phyloP scores from a whole-genome alignment of 805 yeast species.

The Metschnikowia dekortorum region DNA sequence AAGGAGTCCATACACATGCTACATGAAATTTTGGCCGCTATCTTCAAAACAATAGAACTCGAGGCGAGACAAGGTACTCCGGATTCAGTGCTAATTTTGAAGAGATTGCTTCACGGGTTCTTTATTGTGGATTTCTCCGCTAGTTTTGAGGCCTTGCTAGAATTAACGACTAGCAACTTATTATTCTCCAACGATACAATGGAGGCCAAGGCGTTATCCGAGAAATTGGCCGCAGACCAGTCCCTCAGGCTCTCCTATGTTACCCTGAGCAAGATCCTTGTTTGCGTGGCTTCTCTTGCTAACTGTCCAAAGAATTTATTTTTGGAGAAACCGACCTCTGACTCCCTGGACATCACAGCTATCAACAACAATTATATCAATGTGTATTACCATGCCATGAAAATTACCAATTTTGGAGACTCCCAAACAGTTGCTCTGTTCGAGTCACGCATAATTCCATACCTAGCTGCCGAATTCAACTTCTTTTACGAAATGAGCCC shows the following conservation, averaged over 20 bases:
- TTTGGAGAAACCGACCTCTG: constrained; percentile 15
- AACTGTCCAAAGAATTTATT: constrained; percentile 21
- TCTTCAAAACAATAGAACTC: constrained; percentile 16
- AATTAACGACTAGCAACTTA: constrained; percentile 6
- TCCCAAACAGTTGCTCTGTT: background rate
- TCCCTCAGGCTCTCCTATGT: constrained; percentile 17
- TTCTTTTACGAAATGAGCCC: constrained; percentile 19
- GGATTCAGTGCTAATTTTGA: constrained; percentile 18
- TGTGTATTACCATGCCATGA: constrained; percentile 16
- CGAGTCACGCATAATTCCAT: constrained; percentile 20
- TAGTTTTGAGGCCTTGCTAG: constrained; percentile 17
- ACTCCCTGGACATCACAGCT: constrained; percentile 29
- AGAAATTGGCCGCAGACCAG: background rate
- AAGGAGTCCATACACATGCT: constrained; percentile 26
- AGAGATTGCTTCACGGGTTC: constrained; percentile 22
- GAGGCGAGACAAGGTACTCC: constrained; percentile 10
- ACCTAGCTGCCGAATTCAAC: constrained; percentile 22
- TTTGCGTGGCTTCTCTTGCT: constrained; percentile 23
- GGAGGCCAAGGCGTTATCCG: constrained; percentile 1
- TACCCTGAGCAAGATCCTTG: constrained; percentile 23
- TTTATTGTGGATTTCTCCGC: constrained; percentile 21
- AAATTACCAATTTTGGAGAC: constrained; percentile 13
- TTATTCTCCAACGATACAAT: constrained; percentile 3
- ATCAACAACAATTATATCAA: constrained; percentile 20
- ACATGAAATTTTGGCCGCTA: constrained; percentile 21